Conservation (phyloP, 1,139 yeast species). For the Yamadazyma triangularis region DNA sequence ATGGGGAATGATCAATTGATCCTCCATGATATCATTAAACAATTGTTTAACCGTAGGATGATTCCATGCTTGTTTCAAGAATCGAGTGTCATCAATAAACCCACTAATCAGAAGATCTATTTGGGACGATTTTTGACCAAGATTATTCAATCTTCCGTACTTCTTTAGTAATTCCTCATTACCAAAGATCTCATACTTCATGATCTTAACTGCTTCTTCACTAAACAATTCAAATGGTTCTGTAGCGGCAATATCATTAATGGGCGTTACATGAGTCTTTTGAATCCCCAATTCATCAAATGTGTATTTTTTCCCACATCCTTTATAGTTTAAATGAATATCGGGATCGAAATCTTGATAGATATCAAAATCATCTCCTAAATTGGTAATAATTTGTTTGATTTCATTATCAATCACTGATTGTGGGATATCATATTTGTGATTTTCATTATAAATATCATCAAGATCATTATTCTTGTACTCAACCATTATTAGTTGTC, state of each 20-base stretch:
- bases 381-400: conserved; percentile 11
- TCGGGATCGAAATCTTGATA: conserved; percentile 20
- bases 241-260: conserved; percentile 23
- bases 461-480: conserved; percentile 2
- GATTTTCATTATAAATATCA: conserved; percentile 15
- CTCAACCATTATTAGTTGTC: background rate
- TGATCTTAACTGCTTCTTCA: conserved; percentile 26
- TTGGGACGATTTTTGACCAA: conserved; percentile 13
- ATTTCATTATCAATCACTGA: conserved; percentile 22
- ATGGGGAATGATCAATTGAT: conserved; percentile 18
- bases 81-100: conserved; percentile 19
- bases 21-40: conserved; percentile 18
- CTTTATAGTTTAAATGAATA: conserved; percentile 18
- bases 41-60: conserved; percentile 16
- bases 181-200: conserved; percentile 25
- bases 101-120: conserved; percentile 29
- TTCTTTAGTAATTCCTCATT: conserved; percentile 21
- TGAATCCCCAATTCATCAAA: conserved; percentile 20
- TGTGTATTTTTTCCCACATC: conserved; percentile 5
- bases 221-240: conserved; percentile 27
- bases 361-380: conserved; percentile 21
- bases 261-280: conserved; percentile 23
- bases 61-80: conserved; percentile 18
- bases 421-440: conserved; percentile 19
- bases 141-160: conserved; percentile 19